A percentile compares a stretch with the other conserved stretches of the same genome.
These are phyloP conservation scores for Zygosaccharomyces sapae DNA, from an alignment of 1,139 yeast genomes.

Conservation along the genomic window DNA sequence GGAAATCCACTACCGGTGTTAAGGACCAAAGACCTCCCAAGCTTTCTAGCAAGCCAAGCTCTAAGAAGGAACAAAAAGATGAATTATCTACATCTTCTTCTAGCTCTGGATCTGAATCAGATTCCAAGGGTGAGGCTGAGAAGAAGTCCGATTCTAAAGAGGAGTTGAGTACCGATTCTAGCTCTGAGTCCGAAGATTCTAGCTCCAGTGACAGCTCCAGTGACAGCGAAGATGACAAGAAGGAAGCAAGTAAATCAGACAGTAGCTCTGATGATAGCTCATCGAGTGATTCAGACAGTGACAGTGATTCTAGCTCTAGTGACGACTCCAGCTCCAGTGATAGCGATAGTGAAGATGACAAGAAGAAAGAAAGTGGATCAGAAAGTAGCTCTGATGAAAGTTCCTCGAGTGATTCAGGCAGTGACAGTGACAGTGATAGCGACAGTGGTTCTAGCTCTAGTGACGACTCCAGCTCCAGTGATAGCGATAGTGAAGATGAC, in stretches of 20 bases:
- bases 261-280: too few relatives aligned
- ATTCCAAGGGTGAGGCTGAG: neutral
- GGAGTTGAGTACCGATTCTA: slow-evolving; percentile 24
- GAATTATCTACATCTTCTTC: slow-evolving; percentile 13
- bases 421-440: slow-evolving; percentile 11
- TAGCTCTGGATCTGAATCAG: slow-evolving; percentile 1
- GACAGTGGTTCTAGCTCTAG: too few relatives aligned
- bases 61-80: slow-evolving; percentile 15
- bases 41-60: slow-evolving; percentile 28
- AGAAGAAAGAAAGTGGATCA: slow-evolving; percentile 11
- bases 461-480: slow-evolving; percentile 9
- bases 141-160: slow-evolving; percentile 7
- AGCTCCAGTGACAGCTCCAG: slow-evolving; percentile 13
- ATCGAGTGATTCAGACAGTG: too few relatives aligned
- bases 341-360: slow-evolving; percentile 3
- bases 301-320: too few relatives aligned
- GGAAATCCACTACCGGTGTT: slow-evolving; percentile 11
- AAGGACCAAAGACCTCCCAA: slow-evolving; percentile 27
- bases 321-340: slow-evolving; percentile 9
- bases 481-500: slow-evolving; percentile 4
- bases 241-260: too few relatives aligned
- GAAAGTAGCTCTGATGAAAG: too few relatives aligned
- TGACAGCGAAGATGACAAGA: slow-evolving; percentile 2
- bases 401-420: neutral
- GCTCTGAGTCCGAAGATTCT: slow-evolving; percentile 17